A percentile compares a stretch with the other conserved stretches of the same genome.
phyloP scores from a whole-genome alignment of 2,329 filamentous ascomycete species.

The Phialocephala sp. region DNA sequence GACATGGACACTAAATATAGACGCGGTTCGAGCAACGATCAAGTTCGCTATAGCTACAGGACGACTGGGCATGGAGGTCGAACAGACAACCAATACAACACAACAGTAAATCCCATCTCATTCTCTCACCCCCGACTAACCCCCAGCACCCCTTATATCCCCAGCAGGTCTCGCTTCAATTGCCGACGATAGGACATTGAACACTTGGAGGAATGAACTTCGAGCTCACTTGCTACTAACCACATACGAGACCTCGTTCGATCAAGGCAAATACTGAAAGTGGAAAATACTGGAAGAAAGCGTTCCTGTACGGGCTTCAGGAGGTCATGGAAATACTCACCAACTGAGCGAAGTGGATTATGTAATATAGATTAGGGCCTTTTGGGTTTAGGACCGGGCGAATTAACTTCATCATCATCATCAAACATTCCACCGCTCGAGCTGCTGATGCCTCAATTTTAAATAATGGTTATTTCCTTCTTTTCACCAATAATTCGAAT shows the following conservation, averaged over 20 bases:
- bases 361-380: slow-evolving; percentile 7
- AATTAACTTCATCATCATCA: not conserved
- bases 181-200: slow-evolving; percentile 19
- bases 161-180: slow-evolving; percentile 23
- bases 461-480: no score
- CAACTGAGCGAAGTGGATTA: slow-evolving; percentile 6
- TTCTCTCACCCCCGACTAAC: slow-evolving; percentile 15
- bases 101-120: slow-evolving; percentile 7
- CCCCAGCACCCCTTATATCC: slow-evolving; percentile 22
- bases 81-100: slow-evolving; percentile 11
- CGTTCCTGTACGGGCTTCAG: not conserved
- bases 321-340: not conserved
- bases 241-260: slow-evolving; percentile 4
- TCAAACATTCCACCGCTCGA: no score
- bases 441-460: no score
- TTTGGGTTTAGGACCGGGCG: slow-evolving; percentile 3
- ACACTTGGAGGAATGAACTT: slow-evolving; percentile 23
- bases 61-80: not conserved
- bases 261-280: not conserved
- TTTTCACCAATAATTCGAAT: no score
- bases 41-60: slow-evolving; percentile 6
- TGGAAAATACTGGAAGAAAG: slow-evolving; percentile 2
- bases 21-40: not conserved
- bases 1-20: slow-evolving; percentile 5
- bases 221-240: slow-evolving; percentile 13